Evolutionary conservation across 148 eudicot species (phyloP), one percentile per base, ranked within the genome.

Genomic region (Gaultheria prostrata): DNA sequence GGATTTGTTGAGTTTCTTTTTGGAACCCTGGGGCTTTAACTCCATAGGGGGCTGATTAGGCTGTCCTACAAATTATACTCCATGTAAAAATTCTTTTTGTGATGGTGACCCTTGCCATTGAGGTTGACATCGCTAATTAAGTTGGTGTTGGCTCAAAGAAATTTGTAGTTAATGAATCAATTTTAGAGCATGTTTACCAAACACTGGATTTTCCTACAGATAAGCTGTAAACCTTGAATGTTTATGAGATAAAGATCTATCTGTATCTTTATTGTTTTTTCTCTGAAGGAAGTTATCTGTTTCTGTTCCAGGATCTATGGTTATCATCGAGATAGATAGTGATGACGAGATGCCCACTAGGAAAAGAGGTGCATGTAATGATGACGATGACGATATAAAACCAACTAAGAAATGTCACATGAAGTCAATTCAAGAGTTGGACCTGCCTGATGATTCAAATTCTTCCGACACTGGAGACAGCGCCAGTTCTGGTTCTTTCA

Each of bases 401-500:
- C 73, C 53, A 26, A 8, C 17, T 67, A 20, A 11, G 24, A 67
- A 67, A n/a, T 24, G 10, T 45, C 28, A 26, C 18, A 45, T 14
- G 5, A 48, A 48, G 75, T 1, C 8, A 67, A 8, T 67, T 65
- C 1, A 17, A 67, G 45, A 67, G 24, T 80, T 67, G 72, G 39
- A 67, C 33, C 3, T 65, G 48, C 1, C 1, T 13, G 80, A 17
- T 77, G 13, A 21, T 54, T 26, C 11, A 13, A 20, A 57, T 21
- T 51, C 78, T 71, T 82, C 78, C n/a, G 39, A 32, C 59, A 71
- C 49, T 51, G 83, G 2, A 18, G 65, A 53, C 24, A 50, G 67
- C 74, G 53, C 84, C 59, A 85, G 76, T 77, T 74, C 61, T 67
- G 84, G 63, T 53, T 85, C 83, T 39, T 85, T 26, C 24, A 74